Evolutionary conservation across 2,329 filamentous ascomycete species (phyloP).

Genomic region (Chaetothyriales sp.): DNA sequence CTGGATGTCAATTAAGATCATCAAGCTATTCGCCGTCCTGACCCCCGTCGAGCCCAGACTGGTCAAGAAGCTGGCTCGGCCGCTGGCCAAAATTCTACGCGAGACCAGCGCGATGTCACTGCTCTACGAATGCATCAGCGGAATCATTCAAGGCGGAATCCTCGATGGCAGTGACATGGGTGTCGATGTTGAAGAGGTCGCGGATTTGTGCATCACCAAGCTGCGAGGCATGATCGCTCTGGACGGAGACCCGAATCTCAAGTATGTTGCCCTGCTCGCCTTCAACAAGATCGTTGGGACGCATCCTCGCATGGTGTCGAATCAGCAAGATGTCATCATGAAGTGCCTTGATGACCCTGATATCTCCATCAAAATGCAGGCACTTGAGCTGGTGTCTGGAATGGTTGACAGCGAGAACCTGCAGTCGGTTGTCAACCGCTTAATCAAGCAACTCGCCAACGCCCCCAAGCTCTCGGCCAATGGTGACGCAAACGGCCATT

Average conservation of each 20-base stretch:
- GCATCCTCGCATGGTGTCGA: slow-evolving; percentile 72
- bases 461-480: slow-evolving; percentile 41
- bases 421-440: slow-evolving; percentile 63
- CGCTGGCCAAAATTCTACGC: slow-evolving; percentile 80
- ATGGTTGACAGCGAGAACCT: slow-evolving; percentile 88
- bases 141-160: slow-evolving; percentile 93
- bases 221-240: slow-evolving; percentile 86
- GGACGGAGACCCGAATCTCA: slow-evolving; percentile 86
- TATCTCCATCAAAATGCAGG: slow-evolving; percentile 87
- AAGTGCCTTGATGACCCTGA: slow-evolving; percentile 92
- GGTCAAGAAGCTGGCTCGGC: slow-evolving; percentile 78
- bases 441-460: slow-evolving; percentile 70
- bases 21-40: slow-evolving; percentile 94
- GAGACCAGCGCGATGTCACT: slow-evolving; percentile 97
- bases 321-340: slow-evolving; percentile 91
- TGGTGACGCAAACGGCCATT: slow-evolving; percentile 24
- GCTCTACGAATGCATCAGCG: slow-evolving; percentile 94
- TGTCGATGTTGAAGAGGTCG: slow-evolving; percentile 77
- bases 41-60: slow-evolving; percentile 84
- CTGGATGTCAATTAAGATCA: slow-evolving; percentile 99
- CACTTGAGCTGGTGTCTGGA: slow-evolving; percentile 75
- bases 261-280: slow-evolving; percentile 89
- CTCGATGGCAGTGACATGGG: slow-evolving; percentile 66
- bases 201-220: slow-evolving; percentile 80
- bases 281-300: slow-evolving; percentile 89